Percentiles rank a stretch among this genome's conserved stretches.
phyloP scores from a whole-genome alignment of 306 rosid species.

The Ochetophila trinervis region DNA sequence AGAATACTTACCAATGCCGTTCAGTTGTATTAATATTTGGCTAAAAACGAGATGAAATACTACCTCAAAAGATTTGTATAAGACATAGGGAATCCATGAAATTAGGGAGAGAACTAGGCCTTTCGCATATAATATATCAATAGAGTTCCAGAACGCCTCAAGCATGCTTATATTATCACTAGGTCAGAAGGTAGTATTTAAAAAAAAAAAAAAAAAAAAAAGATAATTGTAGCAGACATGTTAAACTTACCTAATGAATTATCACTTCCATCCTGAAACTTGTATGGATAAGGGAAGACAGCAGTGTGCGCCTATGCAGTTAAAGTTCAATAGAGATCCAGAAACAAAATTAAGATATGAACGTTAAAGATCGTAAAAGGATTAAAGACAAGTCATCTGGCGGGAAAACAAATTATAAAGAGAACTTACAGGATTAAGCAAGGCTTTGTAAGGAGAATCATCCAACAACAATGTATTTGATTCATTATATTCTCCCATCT shows the following conservation, averaged over 20 bases:
- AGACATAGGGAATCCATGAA: not conserved
- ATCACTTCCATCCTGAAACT: conserved; percentile 37
- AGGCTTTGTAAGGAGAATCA: conserved; percentile 87
- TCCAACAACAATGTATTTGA: conserved; percentile 76
- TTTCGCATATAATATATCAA: not conserved
- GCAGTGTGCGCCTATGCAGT: conserved; percentile 51
- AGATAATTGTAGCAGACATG: conserved; percentile 9
- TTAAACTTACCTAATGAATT: conserved; percentile 56
- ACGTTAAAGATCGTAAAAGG: not conserved
- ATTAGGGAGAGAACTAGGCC: not conserved
- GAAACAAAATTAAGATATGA: conserved; percentile 17
- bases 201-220: not conserved
- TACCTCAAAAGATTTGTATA: not conserved
- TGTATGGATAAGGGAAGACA: conserved; percentile 57
- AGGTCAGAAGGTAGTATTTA: not conserved
- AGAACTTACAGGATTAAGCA: conserved; percentile 68
- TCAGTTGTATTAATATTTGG: too few species aligned
- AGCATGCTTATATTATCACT: not conserved
- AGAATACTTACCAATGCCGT: too few species aligned
- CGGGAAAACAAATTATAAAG: not conserved
- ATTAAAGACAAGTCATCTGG: conserved; percentile 2
- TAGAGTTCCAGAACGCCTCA: conserved; percentile 6
- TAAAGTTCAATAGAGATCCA: conserved; percentile 19
- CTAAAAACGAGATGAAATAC: not conserved
- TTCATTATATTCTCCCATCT: conserved; percentile 58